Base-by-base conservation (phyloP, 768 basidiomycete species). In the Pulveroboletus sp. region DNA sequence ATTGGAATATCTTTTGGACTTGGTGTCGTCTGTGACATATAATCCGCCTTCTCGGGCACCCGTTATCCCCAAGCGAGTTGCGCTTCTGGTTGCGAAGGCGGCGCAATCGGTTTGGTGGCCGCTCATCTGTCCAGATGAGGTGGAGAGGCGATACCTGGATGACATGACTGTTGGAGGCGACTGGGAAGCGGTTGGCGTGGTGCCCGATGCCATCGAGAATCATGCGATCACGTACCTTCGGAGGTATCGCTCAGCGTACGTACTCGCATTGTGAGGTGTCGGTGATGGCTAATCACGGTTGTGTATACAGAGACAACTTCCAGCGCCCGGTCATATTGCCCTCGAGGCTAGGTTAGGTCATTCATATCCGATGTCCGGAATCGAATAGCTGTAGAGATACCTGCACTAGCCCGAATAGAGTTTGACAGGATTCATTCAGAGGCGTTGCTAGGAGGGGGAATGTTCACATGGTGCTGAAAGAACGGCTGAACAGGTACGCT, bases 161-260 rank as follows among this genome's bases (percentile, higher is more conserved):
- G 94, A 98, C 67, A 73, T 74, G 32, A 78, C 83, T 48, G 79
- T 74, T 49, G 76, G 73, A 17, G 90, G 90, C 20, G 86, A 86
- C 64, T 97, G 93, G 93, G 82, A 82, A 57, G 78, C 79, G 39
- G 75, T 97, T 51, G 88, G 89, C 20, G 82, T 97, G 49, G 70
- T 71, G 24, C 94, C 94, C 24, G 82, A 88, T 49, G 84, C 87
- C 61, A 79, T 98, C 52, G 94, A 98, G 73, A 76, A 80, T 45
- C 82, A 90, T 53, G 95, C 94, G 19, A 87, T 97, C 70, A 82
- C 83, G 52, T 94, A 92, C 69, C 76, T 99, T 58, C 79, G 95
- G 69, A 79, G 89, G 62, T 97, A 89, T 73, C 82, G 95, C 60
- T 81, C 85, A 59, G 82, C 88, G 89, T 94, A 74, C 67, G 90